Evolutionary conservation across 2,329 filamentous ascomycete species (phyloP).

Genomic region (Fusarium sp.): DNA sequence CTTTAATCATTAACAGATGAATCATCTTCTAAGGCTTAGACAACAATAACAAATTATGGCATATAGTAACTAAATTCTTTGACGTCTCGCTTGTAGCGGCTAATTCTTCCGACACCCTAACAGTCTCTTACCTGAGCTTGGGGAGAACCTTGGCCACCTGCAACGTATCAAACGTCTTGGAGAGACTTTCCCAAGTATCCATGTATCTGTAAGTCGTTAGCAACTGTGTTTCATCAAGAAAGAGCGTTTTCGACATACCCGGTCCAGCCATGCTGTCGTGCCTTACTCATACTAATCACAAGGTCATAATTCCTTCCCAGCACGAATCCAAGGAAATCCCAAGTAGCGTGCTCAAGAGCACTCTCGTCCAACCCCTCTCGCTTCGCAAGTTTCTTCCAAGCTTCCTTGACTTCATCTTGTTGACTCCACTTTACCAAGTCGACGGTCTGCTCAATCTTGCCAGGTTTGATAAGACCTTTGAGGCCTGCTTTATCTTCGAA

Average conservation of each 20-base stretch:
- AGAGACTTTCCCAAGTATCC: slow-evolving; percentile 4
- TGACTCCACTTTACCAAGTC: slow-evolving; percentile 8
- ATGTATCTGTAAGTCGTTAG: not conserved
- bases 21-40: not conserved
- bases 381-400: not conserved
- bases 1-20: not conserved
- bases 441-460: not conserved
- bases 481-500: not conserved
- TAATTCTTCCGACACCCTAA: too few relatives aligned
- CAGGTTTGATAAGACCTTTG: not conserved
- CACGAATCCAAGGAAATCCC: slow-evolving; percentile 9
- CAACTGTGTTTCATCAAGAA: rapidly evolving
- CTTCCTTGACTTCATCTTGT: not conserved
- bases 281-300: slow-evolving; percentile 9
- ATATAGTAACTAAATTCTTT: not conserved
- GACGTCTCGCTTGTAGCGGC: not conserved
- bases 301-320: slow-evolving; percentile 11
- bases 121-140: not conserved
- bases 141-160: not conserved
- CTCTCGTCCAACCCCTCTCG: slow-evolving; percentile 5
- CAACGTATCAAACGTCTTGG: not conserved
- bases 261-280: not conserved
- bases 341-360: slow-evolving; percentile 2
- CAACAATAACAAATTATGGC: not conserved
- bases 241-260: not conserved